Percentiles rank a stretch among this genome's conserved stretches.
Evolutionary conservation across 495 filamentous ascomycete genomes (phyloP).

Genomic region (Lasiosphaeria ovina): DNA sequence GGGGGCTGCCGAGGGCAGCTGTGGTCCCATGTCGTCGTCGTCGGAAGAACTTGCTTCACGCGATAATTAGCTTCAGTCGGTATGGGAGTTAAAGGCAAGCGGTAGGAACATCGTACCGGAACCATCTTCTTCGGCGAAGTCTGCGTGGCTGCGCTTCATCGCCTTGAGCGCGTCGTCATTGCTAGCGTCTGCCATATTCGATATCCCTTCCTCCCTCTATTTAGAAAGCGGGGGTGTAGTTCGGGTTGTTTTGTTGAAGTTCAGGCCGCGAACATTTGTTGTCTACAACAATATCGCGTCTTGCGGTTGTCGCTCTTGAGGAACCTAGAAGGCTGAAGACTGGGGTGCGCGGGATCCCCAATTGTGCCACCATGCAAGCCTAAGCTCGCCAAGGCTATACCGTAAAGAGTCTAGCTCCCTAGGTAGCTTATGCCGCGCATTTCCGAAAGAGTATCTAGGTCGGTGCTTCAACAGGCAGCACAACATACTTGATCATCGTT

Average conservation of each 20-base stretch:
- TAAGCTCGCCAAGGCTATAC: too few relatives aligned
- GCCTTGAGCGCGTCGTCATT: slow-evolving; percentile 34
- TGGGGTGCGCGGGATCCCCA: too few relatives aligned
- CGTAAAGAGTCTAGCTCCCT: too few relatives aligned
- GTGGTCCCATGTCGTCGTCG: slow-evolving; percentile 94
- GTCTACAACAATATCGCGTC: too few relatives aligned
- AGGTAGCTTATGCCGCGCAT: too few relatives aligned
- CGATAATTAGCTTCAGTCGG: slow-evolving; percentile 12
- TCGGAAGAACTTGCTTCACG: slow-evolving; percentile 72
- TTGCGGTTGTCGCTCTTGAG: too few relatives aligned
- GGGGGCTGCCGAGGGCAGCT: slow-evolving; percentile 69
- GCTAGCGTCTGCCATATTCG: slow-evolving; percentile 22
- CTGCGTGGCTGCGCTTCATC: slow-evolving; percentile 48
- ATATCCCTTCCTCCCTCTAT: not conserved
- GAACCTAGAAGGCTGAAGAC: too few relatives aligned
- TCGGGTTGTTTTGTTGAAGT: not conserved
- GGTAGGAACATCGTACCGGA: slow-evolving; percentile 32
- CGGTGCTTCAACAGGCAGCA: too few relatives aligned
- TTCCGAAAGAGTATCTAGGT: too few relatives aligned
- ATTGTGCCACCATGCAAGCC: too few relatives aligned
- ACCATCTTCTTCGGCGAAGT: slow-evolving; percentile 39
- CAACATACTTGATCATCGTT: too few relatives aligned
- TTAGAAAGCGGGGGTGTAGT: too few relatives aligned
- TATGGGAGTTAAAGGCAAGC: not conserved
- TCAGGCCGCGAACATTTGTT: not conserved